Percentiles rank a stretch among this genome's conserved stretches.
phyloP scores from a whole-genome alignment of 2,329 filamentous ascomycete species.

The Aspergillus clavatus region DNA sequence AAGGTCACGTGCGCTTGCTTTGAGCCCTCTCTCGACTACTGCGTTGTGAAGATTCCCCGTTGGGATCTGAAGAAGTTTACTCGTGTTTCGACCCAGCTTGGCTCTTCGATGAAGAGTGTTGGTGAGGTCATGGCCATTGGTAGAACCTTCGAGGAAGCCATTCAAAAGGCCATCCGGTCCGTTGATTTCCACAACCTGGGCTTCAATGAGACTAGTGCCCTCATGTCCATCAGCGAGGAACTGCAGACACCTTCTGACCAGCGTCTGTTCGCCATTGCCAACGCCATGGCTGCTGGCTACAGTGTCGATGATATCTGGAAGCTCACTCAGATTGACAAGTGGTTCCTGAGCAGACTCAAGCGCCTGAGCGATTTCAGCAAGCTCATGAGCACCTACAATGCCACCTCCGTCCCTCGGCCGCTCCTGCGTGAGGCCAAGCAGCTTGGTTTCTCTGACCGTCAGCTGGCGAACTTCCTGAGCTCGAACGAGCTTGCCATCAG shows the following conservation, averaged over 20 bases:
- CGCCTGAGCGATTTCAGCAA: constrained; percentile 84
- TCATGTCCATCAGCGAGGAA: constrained; percentile 95
- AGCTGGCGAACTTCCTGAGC: constrained; percentile 88
- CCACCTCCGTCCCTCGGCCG: constrained; percentile 59
- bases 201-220: constrained; percentile 83
- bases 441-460: constrained; percentile 88
- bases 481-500: constrained; percentile 91
- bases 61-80: constrained; percentile 99
- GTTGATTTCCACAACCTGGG: constrained; percentile 95
- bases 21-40: constrained; percentile 95
- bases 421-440: constrained; percentile 82
- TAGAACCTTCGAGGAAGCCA: constrained; percentile 93
- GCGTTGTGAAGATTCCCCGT: constrained; percentile 96
- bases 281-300: constrained; percentile 93
- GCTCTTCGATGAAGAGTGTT: constrained; percentile 99
- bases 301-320: constrained; percentile 97
- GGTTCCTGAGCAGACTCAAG: constrained; percentile 93
- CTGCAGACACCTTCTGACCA: constrained; percentile 96
- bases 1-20: constrained; percentile 96
- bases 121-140: constrained; percentile 99
- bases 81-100: constrained; percentile 88
- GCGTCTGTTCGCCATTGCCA: constrained; percentile 93
- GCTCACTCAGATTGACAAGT: constrained; percentile 97
- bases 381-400: constrained; percentile 64
- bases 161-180: constrained; percentile 93